These are phyloP conservation scores for Lachancea waltii DNA, from an alignment of 805 yeast species.

Conservation along the genomic window DNA sequence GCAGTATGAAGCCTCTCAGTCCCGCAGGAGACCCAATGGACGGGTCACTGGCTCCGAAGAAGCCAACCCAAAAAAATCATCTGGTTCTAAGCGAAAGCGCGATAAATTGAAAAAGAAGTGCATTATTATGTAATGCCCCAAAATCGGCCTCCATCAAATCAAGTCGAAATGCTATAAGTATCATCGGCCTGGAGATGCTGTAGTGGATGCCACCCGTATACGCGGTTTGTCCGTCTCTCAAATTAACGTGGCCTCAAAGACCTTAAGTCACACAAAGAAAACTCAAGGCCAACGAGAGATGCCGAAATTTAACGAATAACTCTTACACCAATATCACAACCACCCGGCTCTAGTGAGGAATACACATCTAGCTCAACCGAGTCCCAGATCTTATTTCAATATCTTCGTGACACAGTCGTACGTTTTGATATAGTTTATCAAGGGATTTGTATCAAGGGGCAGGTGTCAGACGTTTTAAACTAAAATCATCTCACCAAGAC, in stretches of 20 bases:
- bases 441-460: not conserved
- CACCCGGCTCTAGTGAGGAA: no score
- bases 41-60: conserved; percentile 5
- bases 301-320: no score
- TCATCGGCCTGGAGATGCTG: no score
- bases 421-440: not conserved
- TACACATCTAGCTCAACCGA: no score
- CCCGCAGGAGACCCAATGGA: conserved; percentile 7
- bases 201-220: no score
- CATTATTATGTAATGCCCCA: conserved; percentile 14
- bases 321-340: no score
- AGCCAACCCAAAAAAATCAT: conserved; percentile 10
- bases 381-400: no score
- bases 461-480: not conserved
- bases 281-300: no score
- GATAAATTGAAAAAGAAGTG: conserved; percentile 15
- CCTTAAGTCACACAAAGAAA: no score
- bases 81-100: conserved; percentile 10
- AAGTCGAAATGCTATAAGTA: no score
- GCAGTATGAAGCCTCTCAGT: conserved; percentile 17
- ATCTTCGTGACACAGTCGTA: not conserved
- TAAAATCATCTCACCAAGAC: not conserved
- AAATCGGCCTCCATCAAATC: not conserved
- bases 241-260: no score
- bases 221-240: no score